Evolutionary conservation across 106 monocot species (phyloP), one percentile per base, ranked within the genome.

Genomic region (Acorus calamus): DNA sequence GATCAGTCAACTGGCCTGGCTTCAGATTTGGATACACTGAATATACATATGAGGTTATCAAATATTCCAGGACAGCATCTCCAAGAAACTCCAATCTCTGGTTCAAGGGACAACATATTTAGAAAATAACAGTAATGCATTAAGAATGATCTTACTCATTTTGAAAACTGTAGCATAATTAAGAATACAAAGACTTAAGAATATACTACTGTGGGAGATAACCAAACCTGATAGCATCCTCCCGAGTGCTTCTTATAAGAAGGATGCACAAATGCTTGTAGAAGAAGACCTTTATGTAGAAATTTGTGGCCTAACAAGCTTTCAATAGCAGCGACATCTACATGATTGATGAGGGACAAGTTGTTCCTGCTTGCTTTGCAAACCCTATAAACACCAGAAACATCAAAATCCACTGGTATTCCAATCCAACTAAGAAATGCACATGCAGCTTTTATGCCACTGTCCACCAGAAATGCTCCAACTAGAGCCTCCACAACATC

Each of bases 61-160:
- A 69, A 73, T 92, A 99, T 9, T 99, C 98, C 72, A 99, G 75
- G 41, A 99, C 88, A 65, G 98, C 91, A 83, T 99, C 98, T 14
- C 98, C 98, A 73, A 99, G 83, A 76, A 88, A 99, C 79, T 99
- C 98, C 73, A 99, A 58, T 52, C 81, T 85, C 98, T 99, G 96
- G 11, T 71, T 28, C 7, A 65, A 61, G 41, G 58, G 44, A 65
- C 7, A 56, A 73, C 47, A 61, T 47, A 46, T 41, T 47, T 43
- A n/a, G 2, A 67, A 64, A 4, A 49, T 64, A 64, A 4, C 6
- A 12, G 11, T 13, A n/a, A 46, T 28, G 28, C 28, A 28, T 28
- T 28, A 28, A 28, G 28, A 28, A 28, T 28, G 28, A 28, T 28
- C 28, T 28, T 28, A 28, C 28, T 1, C 28, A 28, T 28, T 28